These are phyloP conservation scores for Boletus smithii DNA, from an alignment of 1,284 basidiomycete species.

Conservation along the genomic window DNA sequence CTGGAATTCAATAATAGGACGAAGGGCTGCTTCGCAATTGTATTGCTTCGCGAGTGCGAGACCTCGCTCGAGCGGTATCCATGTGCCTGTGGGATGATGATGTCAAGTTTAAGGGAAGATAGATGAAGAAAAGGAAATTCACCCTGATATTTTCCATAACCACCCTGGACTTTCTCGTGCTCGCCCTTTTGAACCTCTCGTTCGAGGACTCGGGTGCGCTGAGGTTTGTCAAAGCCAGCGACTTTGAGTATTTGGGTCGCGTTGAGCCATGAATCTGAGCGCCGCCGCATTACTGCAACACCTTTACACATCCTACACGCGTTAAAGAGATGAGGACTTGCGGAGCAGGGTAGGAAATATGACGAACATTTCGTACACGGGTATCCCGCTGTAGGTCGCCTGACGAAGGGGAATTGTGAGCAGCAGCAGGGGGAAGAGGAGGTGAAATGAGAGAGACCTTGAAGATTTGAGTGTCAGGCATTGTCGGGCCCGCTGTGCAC, in stretches of 20 bases:
- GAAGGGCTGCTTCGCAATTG: slow-evolving; percentile 85
- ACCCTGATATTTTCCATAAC: slow-evolving; percentile 99
- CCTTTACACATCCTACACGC: slow-evolving; percentile 84
- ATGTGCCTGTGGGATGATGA: slow-evolving; percentile 71
- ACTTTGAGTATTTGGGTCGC: slow-evolving; percentile 99
- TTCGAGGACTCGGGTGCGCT: slow-evolving; percentile 94
- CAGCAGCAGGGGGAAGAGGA: slow-evolving; percentile 3
- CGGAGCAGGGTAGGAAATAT: slow-evolving; percentile 34
- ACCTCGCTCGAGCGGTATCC: slow-evolving; percentile 95
- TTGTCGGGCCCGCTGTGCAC: no score
- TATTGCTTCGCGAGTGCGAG: slow-evolving; percentile 88
- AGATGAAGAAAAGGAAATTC: slow-evolving; percentile 26
- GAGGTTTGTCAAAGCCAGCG: slow-evolving; percentile 98
- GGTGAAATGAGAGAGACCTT: slow-evolving; percentile 53
- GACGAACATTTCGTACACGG: slow-evolving; percentile 81
- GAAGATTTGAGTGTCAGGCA: slow-evolving; percentile 80
- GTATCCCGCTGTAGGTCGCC: slow-evolving; percentile 87
- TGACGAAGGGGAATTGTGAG: slow-evolving; percentile 37
- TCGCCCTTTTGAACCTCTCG: slow-evolving; percentile 98
- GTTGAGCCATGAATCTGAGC: slow-evolving; percentile 96
- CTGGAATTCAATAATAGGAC: slow-evolving; percentile 93
- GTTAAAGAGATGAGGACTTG: slow-evolving; percentile 35
- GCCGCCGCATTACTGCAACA: slow-evolving; percentile 95
- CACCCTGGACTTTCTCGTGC: slow-evolving; percentile 99
- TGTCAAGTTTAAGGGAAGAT: background rate